Evolutionary conservation across 305 asterid species (phyloP).

Genomic region (Fraxinus baroniana): DNA sequence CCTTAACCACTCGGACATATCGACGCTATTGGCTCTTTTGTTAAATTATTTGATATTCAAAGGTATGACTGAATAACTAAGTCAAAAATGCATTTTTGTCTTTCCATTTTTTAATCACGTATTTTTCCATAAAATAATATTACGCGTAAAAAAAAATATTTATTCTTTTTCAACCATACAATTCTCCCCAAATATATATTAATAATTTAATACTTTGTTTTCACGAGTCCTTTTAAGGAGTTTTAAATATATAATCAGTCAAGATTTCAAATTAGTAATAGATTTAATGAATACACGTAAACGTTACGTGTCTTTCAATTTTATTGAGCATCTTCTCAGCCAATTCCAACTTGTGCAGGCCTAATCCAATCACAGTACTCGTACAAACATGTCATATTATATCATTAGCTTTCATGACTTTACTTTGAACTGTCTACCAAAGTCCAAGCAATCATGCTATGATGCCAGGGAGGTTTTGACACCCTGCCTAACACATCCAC

Average conservation of each 20-base stretch:
- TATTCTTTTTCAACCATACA: too few relatives aligned
- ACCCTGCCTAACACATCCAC: too few relatives aligned
- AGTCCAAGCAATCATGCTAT: background rate
- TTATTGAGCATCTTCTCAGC: background rate
- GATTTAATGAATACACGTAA: background rate
- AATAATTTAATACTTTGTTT: too few relatives aligned
- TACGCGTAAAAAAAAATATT: too few relatives aligned
- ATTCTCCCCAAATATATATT: too few relatives aligned
- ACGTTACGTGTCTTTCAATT: background rate
- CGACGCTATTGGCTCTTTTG: slow-evolving; percentile 16
- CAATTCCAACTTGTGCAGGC: background rate
- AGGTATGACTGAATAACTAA: too few relatives aligned
- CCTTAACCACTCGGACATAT: slow-evolving; percentile 98
- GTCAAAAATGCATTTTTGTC: too few relatives aligned
- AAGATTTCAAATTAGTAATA: background rate
- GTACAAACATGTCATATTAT: background rate
- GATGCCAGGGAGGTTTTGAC: too few relatives aligned
- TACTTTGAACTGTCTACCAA: background rate
- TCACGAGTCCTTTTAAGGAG: background rate
- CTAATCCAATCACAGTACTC: background rate
- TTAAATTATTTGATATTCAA: too few relatives aligned
- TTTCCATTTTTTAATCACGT: too few relatives aligned
- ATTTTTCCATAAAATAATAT: too few relatives aligned
- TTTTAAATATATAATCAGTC: background rate
- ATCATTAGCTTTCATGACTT: background rate